phyloP scores from a whole-genome alignment of 129 eudicot genomes.

The Mikania micrantha region DNA sequence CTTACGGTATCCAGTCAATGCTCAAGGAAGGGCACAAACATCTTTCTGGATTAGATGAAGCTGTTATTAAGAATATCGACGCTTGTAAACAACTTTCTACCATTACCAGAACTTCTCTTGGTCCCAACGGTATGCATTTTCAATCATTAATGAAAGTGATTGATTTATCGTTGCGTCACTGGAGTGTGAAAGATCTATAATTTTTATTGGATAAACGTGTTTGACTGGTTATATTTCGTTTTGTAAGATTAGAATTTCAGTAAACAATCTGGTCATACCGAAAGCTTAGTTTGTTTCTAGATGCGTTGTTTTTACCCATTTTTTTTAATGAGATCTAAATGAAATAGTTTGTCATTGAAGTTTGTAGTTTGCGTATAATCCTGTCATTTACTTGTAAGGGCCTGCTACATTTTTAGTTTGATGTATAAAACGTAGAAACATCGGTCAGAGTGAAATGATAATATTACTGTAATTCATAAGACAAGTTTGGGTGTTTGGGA shows the following conservation, averaged over 20 bases:
- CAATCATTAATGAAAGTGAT: background rate
- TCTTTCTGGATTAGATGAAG: slow-evolving; percentile 89
- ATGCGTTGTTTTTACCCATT: background rate
- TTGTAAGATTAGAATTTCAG: too few relatives aligned
- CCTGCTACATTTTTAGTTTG: too few relatives aligned
- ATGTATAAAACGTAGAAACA: background rate
- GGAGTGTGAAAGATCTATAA: background rate
- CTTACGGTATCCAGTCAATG: slow-evolving; percentile 83
- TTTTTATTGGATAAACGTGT: background rate
- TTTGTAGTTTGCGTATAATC: too few relatives aligned
- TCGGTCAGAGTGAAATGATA: background rate
- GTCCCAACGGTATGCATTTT: slow-evolving; percentile 62
- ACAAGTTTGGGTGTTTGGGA: background rate
- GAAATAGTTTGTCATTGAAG: too few relatives aligned
- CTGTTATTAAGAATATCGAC: slow-evolving; percentile 76
- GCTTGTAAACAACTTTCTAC: slow-evolving; percentile 85
- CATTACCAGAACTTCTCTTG: slow-evolving; percentile 83
- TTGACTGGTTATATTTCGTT: too few relatives aligned
- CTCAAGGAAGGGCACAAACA: slow-evolving; percentile 92
- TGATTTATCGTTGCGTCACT: background rate
- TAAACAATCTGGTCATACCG: background rate
- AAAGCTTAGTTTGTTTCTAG: background rate
- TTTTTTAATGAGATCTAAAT: background rate
- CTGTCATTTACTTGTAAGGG: too few relatives aligned
- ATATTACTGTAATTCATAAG: background rate